Conservation (phyloP, 1,139 yeast genomes). For the Tardiomyces blankii region DNA sequence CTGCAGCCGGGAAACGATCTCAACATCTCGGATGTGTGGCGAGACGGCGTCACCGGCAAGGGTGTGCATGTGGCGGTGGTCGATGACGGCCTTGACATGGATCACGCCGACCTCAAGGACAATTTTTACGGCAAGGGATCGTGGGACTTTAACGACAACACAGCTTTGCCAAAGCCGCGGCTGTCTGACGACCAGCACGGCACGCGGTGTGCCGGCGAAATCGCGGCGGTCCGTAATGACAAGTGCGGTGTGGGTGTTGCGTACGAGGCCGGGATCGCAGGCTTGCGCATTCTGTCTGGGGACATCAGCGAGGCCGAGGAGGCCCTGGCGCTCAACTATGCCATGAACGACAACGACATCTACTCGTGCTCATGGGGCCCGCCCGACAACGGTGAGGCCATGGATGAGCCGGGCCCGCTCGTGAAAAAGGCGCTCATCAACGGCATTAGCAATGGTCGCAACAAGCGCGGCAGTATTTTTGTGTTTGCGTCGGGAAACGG, state of each 20-base stretch:
- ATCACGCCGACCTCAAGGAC: slow-evolving; percentile 55
- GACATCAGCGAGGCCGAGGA: slow-evolving; percentile 76
- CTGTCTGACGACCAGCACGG: slow-evolving; percentile 88
- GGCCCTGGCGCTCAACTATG: slow-evolving; percentile 78
- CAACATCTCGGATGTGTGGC: slow-evolving; percentile 83
- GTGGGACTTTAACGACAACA: slow-evolving; percentile 84
- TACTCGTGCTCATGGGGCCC: slow-evolving; percentile 99
- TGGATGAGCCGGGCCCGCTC: slow-evolving; percentile 71
- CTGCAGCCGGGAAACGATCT: slow-evolving; percentile 70
- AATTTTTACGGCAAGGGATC: slow-evolving; percentile 67
- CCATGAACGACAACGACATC: slow-evolving; percentile 69
- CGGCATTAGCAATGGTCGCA: slow-evolving; percentile 80
- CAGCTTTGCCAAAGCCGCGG: slow-evolving; percentile 66
- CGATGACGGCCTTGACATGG: slow-evolving; percentile 90
- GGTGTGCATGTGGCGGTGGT: slow-evolving; percentile 75
- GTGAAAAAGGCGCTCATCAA: slow-evolving; percentile 74
- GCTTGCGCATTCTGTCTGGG: slow-evolving; percentile 80
- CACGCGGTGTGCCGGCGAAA: slow-evolving; percentile 97
- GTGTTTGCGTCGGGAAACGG: slow-evolving; percentile 98
- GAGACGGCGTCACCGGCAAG: slow-evolving; percentile 66
- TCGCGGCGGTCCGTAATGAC: slow-evolving; percentile 74
- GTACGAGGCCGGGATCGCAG: slow-evolving; percentile 74
- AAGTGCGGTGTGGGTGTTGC: slow-evolving; percentile 96
- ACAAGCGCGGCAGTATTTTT: slow-evolving; percentile 72
- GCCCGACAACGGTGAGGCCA: slow-evolving; percentile 77